These are phyloP conservation scores for Phytophthora podocarpi DNA, from an alignment of 352 stramenopile genomes.

Conservation along the genomic window DNA sequence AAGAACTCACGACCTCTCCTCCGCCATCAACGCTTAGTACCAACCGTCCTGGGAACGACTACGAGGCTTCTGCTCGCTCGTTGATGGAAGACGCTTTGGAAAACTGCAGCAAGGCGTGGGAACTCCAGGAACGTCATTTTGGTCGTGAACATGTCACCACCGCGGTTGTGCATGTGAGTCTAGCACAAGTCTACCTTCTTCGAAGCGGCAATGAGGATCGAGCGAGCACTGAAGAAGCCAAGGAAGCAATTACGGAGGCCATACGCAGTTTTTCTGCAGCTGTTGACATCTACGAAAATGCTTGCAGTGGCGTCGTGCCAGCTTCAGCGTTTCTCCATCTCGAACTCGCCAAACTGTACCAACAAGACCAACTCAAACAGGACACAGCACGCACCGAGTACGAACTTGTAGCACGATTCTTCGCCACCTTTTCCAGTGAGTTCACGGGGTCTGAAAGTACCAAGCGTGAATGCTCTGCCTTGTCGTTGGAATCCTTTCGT, in stretches of 20 bases:
- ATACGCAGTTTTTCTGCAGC: conserved; percentile 52
- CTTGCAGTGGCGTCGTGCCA: conserved; percentile 61
- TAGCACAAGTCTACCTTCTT: conserved; percentile 62
- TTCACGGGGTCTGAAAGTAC: conserved; percentile 58
- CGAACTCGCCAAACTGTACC: conserved; percentile 62
- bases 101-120: conserved; percentile 67
- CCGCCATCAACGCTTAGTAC: conserved; percentile 8
- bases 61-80: conserved; percentile 27
- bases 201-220: conserved; percentile 15
- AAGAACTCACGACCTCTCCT: conserved; percentile 42
- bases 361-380: conserved; percentile 31
- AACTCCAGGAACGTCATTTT: conserved; percentile 52
- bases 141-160: conserved; percentile 63
- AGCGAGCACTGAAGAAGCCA: conserved; percentile 9
- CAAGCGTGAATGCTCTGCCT: conserved; percentile 56
- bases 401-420: conserved; percentile 55
- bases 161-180: conserved; percentile 49
- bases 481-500: conserved; percentile 65
- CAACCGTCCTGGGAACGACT: conserved; percentile 6
- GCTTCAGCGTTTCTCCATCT: conserved; percentile 63
- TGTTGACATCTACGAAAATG: conserved; percentile 57
- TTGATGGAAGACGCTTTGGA: conserved; percentile 72
- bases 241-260: conserved; percentile 42
- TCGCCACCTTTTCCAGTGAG: conserved; percentile 60
- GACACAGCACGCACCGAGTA: conserved; percentile 29